Conservation (phyloP, 192 early-diverging fungal genomes). For the Backusella westeae region DNA sequence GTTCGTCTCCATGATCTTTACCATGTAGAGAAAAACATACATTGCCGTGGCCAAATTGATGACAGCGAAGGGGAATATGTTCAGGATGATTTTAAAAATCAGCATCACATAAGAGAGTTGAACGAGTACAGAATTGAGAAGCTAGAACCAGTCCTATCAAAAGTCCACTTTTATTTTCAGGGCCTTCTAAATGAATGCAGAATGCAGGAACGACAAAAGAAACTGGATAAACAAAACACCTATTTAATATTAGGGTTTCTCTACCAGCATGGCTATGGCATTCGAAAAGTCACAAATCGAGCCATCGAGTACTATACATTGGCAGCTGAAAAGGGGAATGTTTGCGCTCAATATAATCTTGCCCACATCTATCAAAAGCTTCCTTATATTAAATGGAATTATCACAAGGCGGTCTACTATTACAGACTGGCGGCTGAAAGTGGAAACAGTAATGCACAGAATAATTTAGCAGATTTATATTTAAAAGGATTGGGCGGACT, state of each 20-base stretch:
- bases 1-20: background rate
- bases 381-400: background rate
- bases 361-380: background rate
- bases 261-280: background rate
- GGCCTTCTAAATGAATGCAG: background rate
- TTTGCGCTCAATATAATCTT: background rate
- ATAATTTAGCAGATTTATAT: background rate
- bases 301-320: background rate
- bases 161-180: background rate
- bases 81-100: background rate
- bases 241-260: background rate
- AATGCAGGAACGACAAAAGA: background rate
- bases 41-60: background rate
- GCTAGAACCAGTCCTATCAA: background rate
- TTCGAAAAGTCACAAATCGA: background rate
- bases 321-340: background rate
- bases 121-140: background rate
- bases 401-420: background rate
- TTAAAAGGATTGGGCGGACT: background rate
- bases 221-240: background rate
- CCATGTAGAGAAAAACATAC: background rate
- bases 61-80: background rate
- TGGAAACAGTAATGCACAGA: background rate
- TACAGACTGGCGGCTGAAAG: background rate
- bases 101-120: background rate